Percentiles rank a stretch among this genome's conserved stretches.
Evolutionary conservation across 2,329 filamentous ascomycete species (phyloP).

Genomic region (Balansia obtecta): DNA sequence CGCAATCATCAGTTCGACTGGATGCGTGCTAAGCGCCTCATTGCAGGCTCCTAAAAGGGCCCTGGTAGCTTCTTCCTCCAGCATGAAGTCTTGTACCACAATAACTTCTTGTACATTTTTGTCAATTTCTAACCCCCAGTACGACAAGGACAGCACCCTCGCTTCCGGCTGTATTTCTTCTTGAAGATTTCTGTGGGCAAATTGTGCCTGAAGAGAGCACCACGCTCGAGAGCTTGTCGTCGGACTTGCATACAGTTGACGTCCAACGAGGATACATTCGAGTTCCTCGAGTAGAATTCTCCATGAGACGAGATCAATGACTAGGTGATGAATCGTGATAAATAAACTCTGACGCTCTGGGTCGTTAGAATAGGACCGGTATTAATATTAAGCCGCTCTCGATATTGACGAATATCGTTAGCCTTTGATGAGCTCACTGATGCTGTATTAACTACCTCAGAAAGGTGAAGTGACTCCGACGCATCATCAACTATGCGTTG

Average conservation of each 20-base stretch:
- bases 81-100: neutral
- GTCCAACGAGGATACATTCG: slow-evolving; percentile 6
- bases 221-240: slow-evolving; percentile 23
- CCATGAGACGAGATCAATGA: slow-evolving; percentile 36
- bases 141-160: slow-evolving; percentile 3
- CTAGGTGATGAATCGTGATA: slow-evolving; percentile 10
- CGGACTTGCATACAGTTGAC: slow-evolving; percentile 1
- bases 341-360: slow-evolving; percentile 5
- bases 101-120: slow-evolving; percentile 5
- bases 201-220: slow-evolving; percentile 19
- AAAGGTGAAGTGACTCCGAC: neutral
- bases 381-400: slow-evolving; percentile 4
- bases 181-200: slow-evolving; percentile 7
- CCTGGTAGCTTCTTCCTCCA: neutral
- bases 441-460: neutral
- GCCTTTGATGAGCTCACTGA: neutral
- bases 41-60: slow-evolving; percentile 16
- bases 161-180: neutral
- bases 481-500: slow-evolving; percentile 12
- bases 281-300: slow-evolving; percentile 19
- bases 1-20: slow-evolving; percentile 26
- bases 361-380: slow-evolving; percentile 10
- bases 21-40: slow-evolving; percentile 19
- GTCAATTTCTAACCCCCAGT: slow-evolving; percentile 10
- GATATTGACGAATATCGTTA: neutral